Percentiles rank a stretch among this genome's conserved stretches.
These are phyloP conservation scores for Naganishia kalamii DNA, from an alignment of 768 basidiomycete species.

Conservation along the genomic window DNA sequence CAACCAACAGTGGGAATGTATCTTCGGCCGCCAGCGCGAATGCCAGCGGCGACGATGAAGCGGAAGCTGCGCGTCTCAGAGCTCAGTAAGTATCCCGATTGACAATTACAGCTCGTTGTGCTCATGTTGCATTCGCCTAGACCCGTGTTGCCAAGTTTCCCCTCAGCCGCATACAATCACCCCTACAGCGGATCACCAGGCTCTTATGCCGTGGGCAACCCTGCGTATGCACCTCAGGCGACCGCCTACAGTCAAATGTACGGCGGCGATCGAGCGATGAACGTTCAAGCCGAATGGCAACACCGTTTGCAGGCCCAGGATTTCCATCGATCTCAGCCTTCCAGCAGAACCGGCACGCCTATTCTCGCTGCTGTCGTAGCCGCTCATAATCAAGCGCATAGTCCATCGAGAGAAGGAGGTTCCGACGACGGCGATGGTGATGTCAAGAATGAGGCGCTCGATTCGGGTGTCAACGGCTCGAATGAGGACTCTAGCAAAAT, in stretches of 20 bases:
- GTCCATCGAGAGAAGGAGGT: background rate
- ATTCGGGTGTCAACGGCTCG: background rate
- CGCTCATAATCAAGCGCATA: background rate
- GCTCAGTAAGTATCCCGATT: background rate
- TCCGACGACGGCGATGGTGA: slow-evolving; percentile 6
- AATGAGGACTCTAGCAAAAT: background rate
- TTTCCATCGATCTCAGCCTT: background rate
- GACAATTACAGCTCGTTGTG: background rate
- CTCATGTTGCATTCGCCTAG: background rate
- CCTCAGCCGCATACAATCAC: background rate
- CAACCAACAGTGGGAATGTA: slow-evolving; percentile 3
- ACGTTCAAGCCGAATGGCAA: slow-evolving; percentile 9
- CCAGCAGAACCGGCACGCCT: slow-evolving; percentile 1
- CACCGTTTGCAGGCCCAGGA: slow-evolving; percentile 9
- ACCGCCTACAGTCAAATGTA: slow-evolving; percentile 10
- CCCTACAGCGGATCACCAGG: background rate
- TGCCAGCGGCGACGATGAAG: slow-evolving; percentile 10
- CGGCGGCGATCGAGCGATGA: slow-evolving; percentile 1
- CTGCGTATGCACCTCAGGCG: slow-evolving; percentile 2
- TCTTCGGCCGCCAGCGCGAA: background rate
- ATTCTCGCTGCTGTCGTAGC: background rate
- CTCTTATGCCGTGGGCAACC: background rate
- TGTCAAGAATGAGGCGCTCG: background rate
- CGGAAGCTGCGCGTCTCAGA: background rate
- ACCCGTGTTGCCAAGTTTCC: background rate